Conservation (phyloP, 116 monocot species). For the Thalassia testudinum region DNA sequence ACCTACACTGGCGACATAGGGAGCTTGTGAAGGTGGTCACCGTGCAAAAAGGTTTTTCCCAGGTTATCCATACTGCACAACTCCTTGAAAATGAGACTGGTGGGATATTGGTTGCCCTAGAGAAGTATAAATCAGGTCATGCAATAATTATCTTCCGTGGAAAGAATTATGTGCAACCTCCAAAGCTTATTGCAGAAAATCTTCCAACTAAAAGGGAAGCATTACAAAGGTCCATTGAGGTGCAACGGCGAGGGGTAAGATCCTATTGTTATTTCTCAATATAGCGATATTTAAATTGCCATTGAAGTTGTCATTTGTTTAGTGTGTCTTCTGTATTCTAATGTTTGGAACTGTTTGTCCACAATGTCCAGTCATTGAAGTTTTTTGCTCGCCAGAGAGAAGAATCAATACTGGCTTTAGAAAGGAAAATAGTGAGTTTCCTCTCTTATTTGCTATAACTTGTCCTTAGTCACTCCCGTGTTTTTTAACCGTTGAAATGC, state of each 20-base stretch:
- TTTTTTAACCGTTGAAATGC: no score
- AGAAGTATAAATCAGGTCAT: constrained; percentile 51
- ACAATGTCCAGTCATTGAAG: constrained; percentile 56
- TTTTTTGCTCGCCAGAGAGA: constrained; percentile 50
- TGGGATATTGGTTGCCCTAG: constrained; percentile 52
- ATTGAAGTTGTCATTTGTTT: not conserved
- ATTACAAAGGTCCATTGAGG: constrained; percentile 54
- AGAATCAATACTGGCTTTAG: constrained; percentile 31
- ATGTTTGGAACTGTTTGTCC: not conserved
- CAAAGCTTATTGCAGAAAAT: constrained; percentile 30
- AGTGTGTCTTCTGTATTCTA: not conserved
- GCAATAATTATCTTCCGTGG: constrained; percentile 82
- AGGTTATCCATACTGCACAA: constrained; percentile 40
- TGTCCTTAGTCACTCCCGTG: no score
- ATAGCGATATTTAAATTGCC: not conserved
- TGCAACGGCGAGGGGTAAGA: constrained; percentile 79
- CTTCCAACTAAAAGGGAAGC: constrained; percentile 69
- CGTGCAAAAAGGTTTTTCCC: constrained; percentile 31
- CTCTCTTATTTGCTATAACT: not conserved
- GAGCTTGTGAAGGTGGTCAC: constrained; percentile 87
- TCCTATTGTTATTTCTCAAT: not conserved
- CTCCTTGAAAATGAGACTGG: constrained; percentile 73
- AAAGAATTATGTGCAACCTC: constrained; percentile 51
- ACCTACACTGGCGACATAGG: constrained; percentile 90
- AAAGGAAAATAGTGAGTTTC: constrained; percentile 41